phyloP scores from a whole-genome alignment of 2,329 filamentous ascomycete genomes.

The Diaporthe helianthi region DNA sequence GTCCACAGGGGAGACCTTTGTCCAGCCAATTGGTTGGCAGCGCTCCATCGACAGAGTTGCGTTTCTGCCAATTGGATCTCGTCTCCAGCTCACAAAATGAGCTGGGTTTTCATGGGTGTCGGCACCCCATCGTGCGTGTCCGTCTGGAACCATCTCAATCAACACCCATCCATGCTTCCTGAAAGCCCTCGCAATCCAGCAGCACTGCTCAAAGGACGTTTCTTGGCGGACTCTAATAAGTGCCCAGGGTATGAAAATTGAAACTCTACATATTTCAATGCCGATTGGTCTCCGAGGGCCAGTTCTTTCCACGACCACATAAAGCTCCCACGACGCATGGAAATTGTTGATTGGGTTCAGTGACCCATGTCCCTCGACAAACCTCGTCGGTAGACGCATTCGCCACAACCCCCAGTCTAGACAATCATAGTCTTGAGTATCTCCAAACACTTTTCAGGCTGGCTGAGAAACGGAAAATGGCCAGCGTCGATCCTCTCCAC shows the following conservation, averaged over 20 bases:
- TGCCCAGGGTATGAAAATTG: neutral
- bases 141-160: neutral
- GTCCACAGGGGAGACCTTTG: neutral
- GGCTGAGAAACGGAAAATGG: slow-evolving; percentile 34
- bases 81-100: neutral
- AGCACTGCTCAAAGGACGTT: too few relatives aligned
- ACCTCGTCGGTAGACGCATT: neutral
- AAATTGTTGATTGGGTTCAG: too few relatives aligned
- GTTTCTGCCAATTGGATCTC: too few relatives aligned
- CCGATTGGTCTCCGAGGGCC: neutral
- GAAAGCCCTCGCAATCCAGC: neutral
- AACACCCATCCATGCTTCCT: too few relatives aligned
- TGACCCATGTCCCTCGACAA: neutral
- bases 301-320: too few relatives aligned
- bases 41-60: too few relatives aligned
- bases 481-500: slow-evolving; percentile 31
- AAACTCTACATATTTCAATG: neutral
- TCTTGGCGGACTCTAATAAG: neutral
- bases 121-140: neutral
- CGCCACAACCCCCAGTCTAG: neutral
- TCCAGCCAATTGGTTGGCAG: too few relatives aligned
- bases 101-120: neutral
- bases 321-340: neutral
- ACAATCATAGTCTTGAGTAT: slow-evolving; percentile 4
- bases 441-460: slow-evolving; percentile 32